phyloP scores from a whole-genome alignment of 2,329 filamentous ascomycete genomes.

The Xylariales sp. region DNA sequence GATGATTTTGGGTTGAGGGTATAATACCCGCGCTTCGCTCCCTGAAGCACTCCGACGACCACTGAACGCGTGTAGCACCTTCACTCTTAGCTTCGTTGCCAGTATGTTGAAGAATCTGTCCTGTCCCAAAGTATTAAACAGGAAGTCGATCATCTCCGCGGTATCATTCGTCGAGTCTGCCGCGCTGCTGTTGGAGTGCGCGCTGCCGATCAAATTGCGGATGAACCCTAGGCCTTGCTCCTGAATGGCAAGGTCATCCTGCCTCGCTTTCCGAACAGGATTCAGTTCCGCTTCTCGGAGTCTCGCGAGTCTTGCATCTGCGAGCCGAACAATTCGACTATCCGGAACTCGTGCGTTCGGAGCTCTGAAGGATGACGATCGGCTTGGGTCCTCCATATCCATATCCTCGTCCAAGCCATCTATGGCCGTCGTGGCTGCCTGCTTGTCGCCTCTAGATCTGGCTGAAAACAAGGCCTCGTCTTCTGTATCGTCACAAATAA shows the following conservation, averaged over 20 bases:
- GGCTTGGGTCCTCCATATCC: slow-evolving; percentile 47
- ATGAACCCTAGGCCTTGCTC: slow-evolving; percentile 88
- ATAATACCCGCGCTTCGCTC: slow-evolving; percentile 45
- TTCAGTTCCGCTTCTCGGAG: slow-evolving; percentile 65
- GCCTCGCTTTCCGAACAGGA: slow-evolving; percentile 61
- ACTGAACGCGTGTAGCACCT: slow-evolving; percentile 48
- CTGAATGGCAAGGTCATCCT: slow-evolving; percentile 80
- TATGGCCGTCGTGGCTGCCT: slow-evolving; percentile 16
- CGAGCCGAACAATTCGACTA: slow-evolving; percentile 36
- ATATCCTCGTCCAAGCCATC: slow-evolving; percentile 53
- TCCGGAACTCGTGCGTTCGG: slow-evolving; percentile 13
- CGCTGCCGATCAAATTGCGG: slow-evolving; percentile 76
- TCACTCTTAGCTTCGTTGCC: slow-evolving; percentile 67
- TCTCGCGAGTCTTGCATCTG: slow-evolving; percentile 43
- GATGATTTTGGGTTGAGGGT: slow-evolving; percentile 65
- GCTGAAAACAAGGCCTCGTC: slow-evolving; percentile 43
- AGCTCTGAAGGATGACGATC: slow-evolving; percentile 15
- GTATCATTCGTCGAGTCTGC: slow-evolving; percentile 47
- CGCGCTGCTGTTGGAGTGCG: slow-evolving; percentile 41
- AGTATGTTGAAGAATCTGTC: slow-evolving; percentile 78
- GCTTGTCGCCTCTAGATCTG: slow-evolving; percentile 27
- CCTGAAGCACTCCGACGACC: slow-evolving; percentile 29
- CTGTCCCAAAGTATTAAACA: slow-evolving; percentile 72
- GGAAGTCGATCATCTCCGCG: slow-evolving; percentile 75
- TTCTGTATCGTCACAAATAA: slow-evolving; percentile 63